phyloP scores from a whole-genome alignment of 2,329 filamentous ascomycete species.

The Xylariaceae sp. region DNA sequence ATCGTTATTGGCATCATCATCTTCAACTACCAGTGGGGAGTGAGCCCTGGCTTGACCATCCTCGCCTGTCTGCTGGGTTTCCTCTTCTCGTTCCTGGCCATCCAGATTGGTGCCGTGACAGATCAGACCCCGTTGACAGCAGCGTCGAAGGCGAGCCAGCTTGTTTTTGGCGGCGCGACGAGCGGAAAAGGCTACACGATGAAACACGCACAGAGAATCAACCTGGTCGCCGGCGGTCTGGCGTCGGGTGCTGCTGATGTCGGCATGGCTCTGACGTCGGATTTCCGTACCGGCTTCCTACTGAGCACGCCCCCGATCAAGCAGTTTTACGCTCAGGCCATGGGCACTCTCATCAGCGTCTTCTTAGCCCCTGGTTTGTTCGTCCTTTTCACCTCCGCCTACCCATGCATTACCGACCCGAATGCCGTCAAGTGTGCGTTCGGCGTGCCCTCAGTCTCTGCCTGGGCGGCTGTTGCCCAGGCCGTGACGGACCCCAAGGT shows the following conservation, averaged over 20 bases:
- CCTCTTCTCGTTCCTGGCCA: conserved; percentile 56
- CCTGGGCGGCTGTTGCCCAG: conserved; percentile 60
- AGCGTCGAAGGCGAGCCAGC: conserved; percentile 62
- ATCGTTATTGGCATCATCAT: conserved; percentile 48
- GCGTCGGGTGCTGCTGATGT: conserved; percentile 52
- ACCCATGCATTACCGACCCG: conserved; percentile 58
- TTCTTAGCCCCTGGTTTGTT: conserved; percentile 64
- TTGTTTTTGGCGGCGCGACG: conserved; percentile 61
- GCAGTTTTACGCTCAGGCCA: conserved; percentile 61
- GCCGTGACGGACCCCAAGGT: conserved; percentile 54
- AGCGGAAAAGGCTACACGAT: conserved; percentile 45
- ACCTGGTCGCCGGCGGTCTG: conserved; percentile 57
- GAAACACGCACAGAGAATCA: conserved; percentile 54
- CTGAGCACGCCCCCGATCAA: conserved; percentile 58
- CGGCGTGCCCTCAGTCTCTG: conserved; percentile 55
- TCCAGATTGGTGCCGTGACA: conserved; percentile 55
- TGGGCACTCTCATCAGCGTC: conserved; percentile 58
- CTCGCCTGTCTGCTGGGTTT: conserved; percentile 52
- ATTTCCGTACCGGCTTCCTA: conserved; percentile 65
- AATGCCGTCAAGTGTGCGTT: conserved; percentile 51
- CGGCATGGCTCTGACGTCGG: conserved; percentile 48
- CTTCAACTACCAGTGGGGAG: conserved; percentile 46
- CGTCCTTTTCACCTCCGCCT: conserved; percentile 61
- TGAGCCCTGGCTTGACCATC: conserved; percentile 51
- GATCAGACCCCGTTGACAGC: conserved; percentile 61